Base-by-base conservation (phyloP, 2,329 filamentous ascomycete genomes). In the Pyricularia sp. region DNA sequence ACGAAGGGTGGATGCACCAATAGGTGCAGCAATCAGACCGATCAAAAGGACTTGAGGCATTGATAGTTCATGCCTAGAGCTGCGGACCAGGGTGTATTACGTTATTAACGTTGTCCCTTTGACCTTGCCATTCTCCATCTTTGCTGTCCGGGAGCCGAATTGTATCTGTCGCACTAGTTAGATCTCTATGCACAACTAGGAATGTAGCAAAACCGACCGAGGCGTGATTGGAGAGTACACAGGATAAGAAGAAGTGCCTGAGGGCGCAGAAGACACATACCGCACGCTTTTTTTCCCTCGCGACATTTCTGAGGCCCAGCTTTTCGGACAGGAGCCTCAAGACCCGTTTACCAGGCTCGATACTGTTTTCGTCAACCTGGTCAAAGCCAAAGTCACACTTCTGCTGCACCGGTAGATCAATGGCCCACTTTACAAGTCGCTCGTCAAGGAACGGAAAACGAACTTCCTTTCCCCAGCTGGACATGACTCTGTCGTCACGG, bases 371-470 rank as follows among this genome's bases (percentile, higher is more conserved):
- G 9, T 65, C 69, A 49, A 68, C 68, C 8, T 64, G 12, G 31
- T 60, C 68, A 55, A 81, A 79, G n/a, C 83, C 84, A 73, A 97
- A 97, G 60, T 93, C 91, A 70, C 92, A 97, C 73, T 97, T 97
- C 66, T 90, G 85, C 82, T 85, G 90, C 0, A 93, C 88, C 0
- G 91, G 89, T 28, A 82, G 79, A 59, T 79, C 79, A 30, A 97
- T 82, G 7, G 90, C 89, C 85, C 92, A 94, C 30, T 81, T 81
- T n/a, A 97, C 87, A 60, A 99, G 82, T 2, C 84, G 80, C 75
- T 99, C 94, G 67, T 97, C 94, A 0, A 99, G 82, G 71, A 85
- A 99, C 0, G 96, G 94, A 72, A 96, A 97, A 44, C 94, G 84
- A 35, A 89, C 89, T 75, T 99, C 94, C 67, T 88, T 88, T 16